Evolutionary conservation across 1,284 basidiomycete species (phyloP).

Genomic region (Porodaedalea pini): DNA sequence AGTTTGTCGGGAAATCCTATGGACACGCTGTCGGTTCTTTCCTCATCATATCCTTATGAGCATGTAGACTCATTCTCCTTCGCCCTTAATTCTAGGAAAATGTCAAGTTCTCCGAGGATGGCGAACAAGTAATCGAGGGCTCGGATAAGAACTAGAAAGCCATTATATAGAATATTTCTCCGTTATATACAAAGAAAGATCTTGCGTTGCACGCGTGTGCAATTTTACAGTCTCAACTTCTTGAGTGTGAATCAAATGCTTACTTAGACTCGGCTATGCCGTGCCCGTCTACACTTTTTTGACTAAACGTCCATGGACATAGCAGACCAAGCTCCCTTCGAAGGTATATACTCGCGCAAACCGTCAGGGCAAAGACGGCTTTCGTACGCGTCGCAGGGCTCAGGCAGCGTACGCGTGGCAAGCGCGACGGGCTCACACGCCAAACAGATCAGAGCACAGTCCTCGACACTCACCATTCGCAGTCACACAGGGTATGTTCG

Average conservation of each 20-base stretch:
- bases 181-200: not conserved
- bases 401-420: conserved; percentile 9
- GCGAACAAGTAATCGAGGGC: conserved; percentile 71
- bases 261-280: not conserved
- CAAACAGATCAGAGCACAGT: conserved; percentile 11
- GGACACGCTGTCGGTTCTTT: conserved; percentile 50
- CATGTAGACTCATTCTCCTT: conserved; percentile 15
- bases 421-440: not conserved
- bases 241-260: too few species aligned
- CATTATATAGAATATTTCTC: not conserved
- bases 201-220: not conserved
- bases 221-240: not conserved
- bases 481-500: conserved; percentile 26
- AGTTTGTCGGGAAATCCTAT: conserved; percentile 78
- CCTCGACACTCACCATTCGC: conserved; percentile 22
- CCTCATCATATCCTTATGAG: conserved; percentile 1
- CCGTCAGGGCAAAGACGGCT: conserved; percentile 6
- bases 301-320: conserved; percentile 6
- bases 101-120: conserved; percentile 77
- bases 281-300: not conserved
- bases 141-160: conserved; percentile 43
- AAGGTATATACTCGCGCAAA: conserved; percentile 9
- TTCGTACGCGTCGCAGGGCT: conserved; percentile 17
- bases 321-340: conserved; percentile 18
- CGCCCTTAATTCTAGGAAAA: conserved; percentile 57